Percentiles rank a stretch among this genome's conserved stretches.
Evolutionary conservation across 2,329 filamentous ascomycete genomes (phyloP).

Genomic region (Talaromyces islandicus): DNA sequence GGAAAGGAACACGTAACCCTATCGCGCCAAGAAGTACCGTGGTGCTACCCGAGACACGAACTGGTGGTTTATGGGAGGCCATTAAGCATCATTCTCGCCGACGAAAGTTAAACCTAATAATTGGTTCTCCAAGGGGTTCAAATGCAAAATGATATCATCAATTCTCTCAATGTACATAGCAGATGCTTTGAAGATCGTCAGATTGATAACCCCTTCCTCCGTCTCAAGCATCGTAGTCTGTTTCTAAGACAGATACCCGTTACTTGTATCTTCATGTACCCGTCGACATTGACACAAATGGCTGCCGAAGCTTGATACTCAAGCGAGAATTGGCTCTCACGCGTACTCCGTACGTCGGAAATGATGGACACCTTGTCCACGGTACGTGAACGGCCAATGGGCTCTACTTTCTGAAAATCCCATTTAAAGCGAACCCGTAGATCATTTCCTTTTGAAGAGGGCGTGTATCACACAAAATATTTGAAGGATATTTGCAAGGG

Average conservation of each 20-base stretch:
- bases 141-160: not conserved
- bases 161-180: not conserved
- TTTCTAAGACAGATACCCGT: not conserved
- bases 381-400: not conserved
- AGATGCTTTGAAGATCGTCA: not conserved
- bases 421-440: not conserved
- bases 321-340: too few species aligned
- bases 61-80: not conserved
- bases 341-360: too few species aligned
- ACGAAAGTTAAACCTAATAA: not conserved
- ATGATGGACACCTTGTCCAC: not conserved
- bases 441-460: not conserved
- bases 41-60: not conserved
- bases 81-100: not conserved
- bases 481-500: not conserved
- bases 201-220: not conserved
- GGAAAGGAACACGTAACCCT: not conserved
- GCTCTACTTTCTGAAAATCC: not conserved
- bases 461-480: not conserved
- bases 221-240: not conserved
- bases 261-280: not conserved
- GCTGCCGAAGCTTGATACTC: too few species aligned
- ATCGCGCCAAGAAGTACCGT: not conserved
- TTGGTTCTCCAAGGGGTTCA: not conserved
- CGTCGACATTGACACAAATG: not conserved